Evolutionary conservation across 179 eudicot species (phyloP).

Genomic region (Spinacia oleracea): DNA sequence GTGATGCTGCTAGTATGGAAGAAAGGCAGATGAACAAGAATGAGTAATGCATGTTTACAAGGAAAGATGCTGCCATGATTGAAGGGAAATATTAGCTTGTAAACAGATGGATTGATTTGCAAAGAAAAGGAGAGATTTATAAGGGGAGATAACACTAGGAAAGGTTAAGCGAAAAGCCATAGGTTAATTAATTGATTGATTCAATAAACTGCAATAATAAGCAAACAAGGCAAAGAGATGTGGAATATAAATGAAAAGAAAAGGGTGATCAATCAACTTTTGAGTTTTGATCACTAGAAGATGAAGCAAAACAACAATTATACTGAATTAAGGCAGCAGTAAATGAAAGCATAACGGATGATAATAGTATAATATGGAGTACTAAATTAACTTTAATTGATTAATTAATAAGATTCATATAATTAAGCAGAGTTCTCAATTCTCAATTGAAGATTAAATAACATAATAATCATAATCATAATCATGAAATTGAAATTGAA

Average conservation of each 20-base stretch:
- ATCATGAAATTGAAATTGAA: background rate
- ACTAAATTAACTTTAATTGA: background rate
- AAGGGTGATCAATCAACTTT: background rate
- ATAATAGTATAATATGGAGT: background rate
- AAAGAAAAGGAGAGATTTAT: background rate
- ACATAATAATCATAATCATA: conserved; percentile 11
- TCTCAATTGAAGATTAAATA: conserved; percentile 16
- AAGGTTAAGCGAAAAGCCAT: background rate
- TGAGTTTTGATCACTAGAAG: background rate
- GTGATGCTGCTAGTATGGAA: background rate
- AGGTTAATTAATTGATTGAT: background rate
- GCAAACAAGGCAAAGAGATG: conserved; percentile 8
- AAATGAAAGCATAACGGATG: conserved; percentile 4
- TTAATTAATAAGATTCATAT: background rate
- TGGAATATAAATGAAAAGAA: conserved; percentile 4
- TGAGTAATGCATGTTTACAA: background rate
- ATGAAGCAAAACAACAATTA: background rate
- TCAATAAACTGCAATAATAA: background rate
- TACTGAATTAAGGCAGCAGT: background rate
- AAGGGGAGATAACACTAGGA: background rate
- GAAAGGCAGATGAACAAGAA: conserved; percentile 11
- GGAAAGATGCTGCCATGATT: conserved; percentile 15
- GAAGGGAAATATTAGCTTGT: background rate
- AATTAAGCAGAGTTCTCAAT: conserved; percentile 22
- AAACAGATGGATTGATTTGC: background rate